Conservation (phyloP, 2,329 filamentous ascomycete species). For the Talaromyces sp. region DNA sequence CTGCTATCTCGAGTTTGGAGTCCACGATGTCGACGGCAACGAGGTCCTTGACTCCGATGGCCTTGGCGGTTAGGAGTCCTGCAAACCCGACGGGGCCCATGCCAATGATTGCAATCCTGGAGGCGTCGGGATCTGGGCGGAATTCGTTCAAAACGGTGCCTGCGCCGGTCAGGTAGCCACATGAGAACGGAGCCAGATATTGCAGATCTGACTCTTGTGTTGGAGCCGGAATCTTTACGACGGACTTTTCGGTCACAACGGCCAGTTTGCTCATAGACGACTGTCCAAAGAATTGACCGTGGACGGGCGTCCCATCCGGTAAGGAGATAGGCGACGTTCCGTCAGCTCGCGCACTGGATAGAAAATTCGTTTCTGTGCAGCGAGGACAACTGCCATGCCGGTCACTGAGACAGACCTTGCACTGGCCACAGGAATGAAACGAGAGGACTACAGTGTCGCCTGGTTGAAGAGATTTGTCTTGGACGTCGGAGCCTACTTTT, state of each 20-base stretch:
- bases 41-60: not conserved
- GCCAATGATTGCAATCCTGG: not conserved
- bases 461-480: not conserved
- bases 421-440: not conserved
- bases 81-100: conserved; percentile 4
- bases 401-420: conserved; percentile 4
- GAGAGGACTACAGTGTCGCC: not conserved
- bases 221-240: not conserved
- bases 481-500: conserved; percentile 44
- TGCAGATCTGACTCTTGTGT: not conserved
- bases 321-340: not conserved
- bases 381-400: not conserved
- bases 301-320: not conserved
- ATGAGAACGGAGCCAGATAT: not conserved
- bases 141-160: conserved; percentile 1
- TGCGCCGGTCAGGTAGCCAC: conserved; percentile 4
- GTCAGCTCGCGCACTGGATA: not conserved
- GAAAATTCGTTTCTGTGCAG: not conserved
- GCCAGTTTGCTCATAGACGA: not conserved
- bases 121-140: not conserved
- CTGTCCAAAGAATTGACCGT: conserved; percentile 4
- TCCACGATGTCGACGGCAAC: not conserved
- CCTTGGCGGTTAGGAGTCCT: not conserved
- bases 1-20: conserved; percentile 2
- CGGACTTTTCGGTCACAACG: not conserved